Conservation (phyloP, 164 flowering plant species). For the Umbilicus rupestris region DNA sequence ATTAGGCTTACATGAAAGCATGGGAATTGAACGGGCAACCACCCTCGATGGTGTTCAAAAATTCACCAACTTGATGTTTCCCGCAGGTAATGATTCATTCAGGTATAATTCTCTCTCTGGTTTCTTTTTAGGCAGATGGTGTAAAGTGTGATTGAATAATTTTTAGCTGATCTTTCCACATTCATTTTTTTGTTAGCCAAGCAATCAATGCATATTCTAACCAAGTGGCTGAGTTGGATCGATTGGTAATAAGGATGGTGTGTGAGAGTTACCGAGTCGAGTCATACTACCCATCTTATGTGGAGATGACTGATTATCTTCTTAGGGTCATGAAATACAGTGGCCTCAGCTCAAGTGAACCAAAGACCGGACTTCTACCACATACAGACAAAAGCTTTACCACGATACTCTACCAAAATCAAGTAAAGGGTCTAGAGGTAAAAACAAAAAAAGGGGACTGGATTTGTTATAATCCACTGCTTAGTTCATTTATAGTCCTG, state of each 20-base stretch:
- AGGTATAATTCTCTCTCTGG: constrained; percentile 16
- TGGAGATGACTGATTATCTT: constrained; percentile 21
- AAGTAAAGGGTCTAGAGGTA: constrained; percentile 32
- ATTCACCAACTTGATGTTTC: constrained; percentile 35
- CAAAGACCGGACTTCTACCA: constrained; percentile 19
- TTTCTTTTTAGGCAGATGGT: background rate
- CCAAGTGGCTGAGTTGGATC: constrained; percentile 25
- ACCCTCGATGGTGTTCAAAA: constrained; percentile 13
- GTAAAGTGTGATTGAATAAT: background rate
- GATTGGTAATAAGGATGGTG: constrained; percentile 34
- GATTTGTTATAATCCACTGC: constrained; percentile 25
- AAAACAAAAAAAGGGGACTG: constrained; percentile 29
- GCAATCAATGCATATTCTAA: constrained; percentile 17
- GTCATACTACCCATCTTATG: constrained; percentile 21
- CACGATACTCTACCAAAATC: constrained; percentile 36
- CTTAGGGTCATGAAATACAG: constrained; percentile 28
- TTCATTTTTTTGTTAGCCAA: constrained; percentile 17
- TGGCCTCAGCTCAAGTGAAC: constrained; percentile 15
- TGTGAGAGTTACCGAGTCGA: constrained; percentile 38
- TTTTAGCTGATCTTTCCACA: background rate
- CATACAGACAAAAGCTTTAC: constrained; percentile 49
- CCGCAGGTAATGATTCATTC: constrained; percentile 21
- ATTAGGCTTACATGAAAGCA: constrained; percentile 27
- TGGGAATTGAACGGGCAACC: constrained; percentile 26
- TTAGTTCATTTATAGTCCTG: constrained; percentile 29